Conservation (phyloP, 2,329 filamentous ascomycete species). For the Mollisiaceae sp. region DNA sequence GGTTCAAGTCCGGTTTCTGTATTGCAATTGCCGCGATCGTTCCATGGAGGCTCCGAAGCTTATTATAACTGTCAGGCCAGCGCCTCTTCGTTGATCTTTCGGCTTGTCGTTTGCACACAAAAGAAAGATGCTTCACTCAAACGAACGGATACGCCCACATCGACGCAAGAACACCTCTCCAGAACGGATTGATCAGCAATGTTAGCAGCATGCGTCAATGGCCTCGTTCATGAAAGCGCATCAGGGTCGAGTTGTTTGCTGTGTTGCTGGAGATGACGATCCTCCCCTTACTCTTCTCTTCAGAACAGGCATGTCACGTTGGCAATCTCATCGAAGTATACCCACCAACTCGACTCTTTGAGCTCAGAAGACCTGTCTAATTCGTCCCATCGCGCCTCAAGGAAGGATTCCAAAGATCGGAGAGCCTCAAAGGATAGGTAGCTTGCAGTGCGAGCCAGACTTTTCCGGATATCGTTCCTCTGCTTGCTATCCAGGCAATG, state of each 20-base stretch:
- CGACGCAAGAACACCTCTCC: neutral
- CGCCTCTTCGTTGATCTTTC: neutral
- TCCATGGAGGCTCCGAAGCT: slow-evolving; percentile 3
- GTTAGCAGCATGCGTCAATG: neutral
- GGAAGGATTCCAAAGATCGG: slow-evolving; percentile 33
- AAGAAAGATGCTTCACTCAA: slow-evolving; percentile 1
- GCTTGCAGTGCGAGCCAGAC: slow-evolving; percentile 30
- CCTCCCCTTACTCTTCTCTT: slow-evolving; percentile 1
- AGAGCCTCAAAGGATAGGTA: slow-evolving; percentile 39
- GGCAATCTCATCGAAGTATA: slow-evolving; percentile 37
- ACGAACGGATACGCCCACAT: neutral
- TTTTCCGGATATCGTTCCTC: slow-evolving; percentile 36
- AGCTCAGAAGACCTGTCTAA: slow-evolving; percentile 28
- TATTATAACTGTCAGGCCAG: neutral
- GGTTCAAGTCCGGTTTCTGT: neutral
- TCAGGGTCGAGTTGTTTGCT: neutral
- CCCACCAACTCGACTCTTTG: slow-evolving; percentile 35
- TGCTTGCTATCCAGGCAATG: slow-evolving; percentile 43
- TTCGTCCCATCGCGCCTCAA: slow-evolving; percentile 35
- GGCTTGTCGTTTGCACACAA: neutral
- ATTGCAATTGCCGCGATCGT: neutral
- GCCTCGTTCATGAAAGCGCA: neutral
- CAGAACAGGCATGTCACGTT: slow-evolving; percentile 39
- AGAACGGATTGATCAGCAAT: neutral
- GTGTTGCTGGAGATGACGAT: slow-evolving; percentile 3